Conservation (phyloP, 2,329 filamentous ascomycete genomes). For the Penicillium sp. region DNA sequence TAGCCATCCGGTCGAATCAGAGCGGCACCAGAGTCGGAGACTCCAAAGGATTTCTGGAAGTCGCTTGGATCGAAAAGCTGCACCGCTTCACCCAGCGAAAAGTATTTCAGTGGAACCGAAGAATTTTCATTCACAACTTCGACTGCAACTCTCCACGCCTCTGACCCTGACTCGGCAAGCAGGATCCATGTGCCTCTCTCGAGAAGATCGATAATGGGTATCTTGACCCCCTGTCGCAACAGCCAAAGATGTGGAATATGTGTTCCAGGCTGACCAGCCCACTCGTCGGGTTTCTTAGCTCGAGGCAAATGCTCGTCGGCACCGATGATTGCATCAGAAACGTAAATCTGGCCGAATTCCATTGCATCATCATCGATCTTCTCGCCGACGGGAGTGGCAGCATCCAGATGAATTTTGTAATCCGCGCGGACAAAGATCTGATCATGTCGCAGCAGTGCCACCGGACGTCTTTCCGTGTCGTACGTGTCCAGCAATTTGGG, state of each 20-base stretch:
- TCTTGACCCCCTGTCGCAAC: conserved; percentile 14
- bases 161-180: conserved; percentile 15
- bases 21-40: conserved; percentile 24
- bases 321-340: conserved; percentile 19
- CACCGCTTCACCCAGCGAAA: conserved; percentile 12
- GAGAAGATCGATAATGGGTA: conserved; percentile 30
- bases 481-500: conserved; percentile 34
- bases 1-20: conserved; percentile 34
- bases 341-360: conserved; percentile 23
- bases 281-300: conserved; percentile 19
- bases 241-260: conserved; percentile 31
- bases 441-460: conserved; percentile 23
- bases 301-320: conserved; percentile 4
- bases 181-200: conserved; percentile 23
- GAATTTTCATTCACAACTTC: conserved; percentile 11
- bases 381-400: conserved; percentile 1
- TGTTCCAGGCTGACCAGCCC: conserved; percentile 26
- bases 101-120: conserved; percentile 1
- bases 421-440: conserved; percentile 23
- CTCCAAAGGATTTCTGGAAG: conserved; percentile 21
- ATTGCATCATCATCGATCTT: conserved; percentile 23
- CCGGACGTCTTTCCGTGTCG: conserved; percentile 34
- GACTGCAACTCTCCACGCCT: conserved; percentile 9
- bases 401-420: conserved; percentile 15
- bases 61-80: conserved; percentile 2